phyloP scores from a whole-genome alignment of 164 flowering plant species.

The Liriodendron chinense region DNA sequence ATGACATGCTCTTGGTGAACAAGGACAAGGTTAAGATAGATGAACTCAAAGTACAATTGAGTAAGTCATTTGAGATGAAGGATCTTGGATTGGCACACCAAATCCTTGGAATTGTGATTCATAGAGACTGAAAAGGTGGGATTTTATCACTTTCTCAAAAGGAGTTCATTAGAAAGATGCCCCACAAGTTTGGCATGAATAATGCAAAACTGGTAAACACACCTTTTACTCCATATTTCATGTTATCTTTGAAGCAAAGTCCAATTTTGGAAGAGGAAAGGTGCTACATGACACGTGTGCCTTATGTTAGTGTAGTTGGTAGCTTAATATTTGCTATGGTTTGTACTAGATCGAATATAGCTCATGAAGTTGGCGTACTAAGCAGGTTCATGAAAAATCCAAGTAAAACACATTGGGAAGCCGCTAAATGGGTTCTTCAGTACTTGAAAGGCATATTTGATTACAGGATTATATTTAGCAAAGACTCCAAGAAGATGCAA shows the following conservation, averaged over 20 bases:
- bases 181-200: neutral
- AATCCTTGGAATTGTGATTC: neutral
- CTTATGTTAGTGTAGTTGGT: neutral
- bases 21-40: constrained; percentile 1
- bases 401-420: neutral
- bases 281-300: neutral
- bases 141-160: constrained; percentile 3
- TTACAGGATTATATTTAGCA: neutral
- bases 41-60: constrained; percentile 1
- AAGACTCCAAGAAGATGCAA: neutral
- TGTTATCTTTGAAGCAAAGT: neutral
- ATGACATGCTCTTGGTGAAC: neutral
- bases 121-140: neutral
- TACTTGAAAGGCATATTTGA: neutral
- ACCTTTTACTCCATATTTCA: neutral
- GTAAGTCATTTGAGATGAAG: neutral
- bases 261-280: neutral
- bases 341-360: neutral
- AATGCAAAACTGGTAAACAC: neutral
- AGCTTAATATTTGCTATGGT: neutral
- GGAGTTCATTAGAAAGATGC: neutral
- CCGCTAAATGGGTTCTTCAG: neutral
- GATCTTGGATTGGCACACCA: neutral
- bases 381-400: neutral
- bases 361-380: neutral